Evolutionary conservation across 306 rosid species (phyloP).

Genomic region (Betula pendula): DNA sequence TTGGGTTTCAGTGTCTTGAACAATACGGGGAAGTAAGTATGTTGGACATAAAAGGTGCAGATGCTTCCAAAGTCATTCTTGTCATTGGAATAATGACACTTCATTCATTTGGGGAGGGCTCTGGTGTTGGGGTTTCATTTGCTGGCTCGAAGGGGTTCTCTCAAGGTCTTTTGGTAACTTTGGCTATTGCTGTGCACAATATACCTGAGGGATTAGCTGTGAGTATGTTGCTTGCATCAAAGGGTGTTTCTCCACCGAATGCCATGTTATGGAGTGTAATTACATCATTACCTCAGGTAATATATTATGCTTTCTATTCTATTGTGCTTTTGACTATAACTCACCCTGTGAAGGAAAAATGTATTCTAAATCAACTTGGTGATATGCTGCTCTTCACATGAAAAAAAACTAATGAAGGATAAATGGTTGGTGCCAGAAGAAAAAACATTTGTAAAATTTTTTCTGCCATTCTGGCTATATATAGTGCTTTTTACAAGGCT

Average conservation of each 20-base stretch:
- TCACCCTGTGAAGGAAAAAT: conserved; percentile 17
- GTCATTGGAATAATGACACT: conserved; percentile 98
- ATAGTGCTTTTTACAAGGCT: not conserved
- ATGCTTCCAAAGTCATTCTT: conserved; percentile 91
- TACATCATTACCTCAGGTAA: conserved; percentile 98
- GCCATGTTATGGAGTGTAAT: conserved; percentile 98
- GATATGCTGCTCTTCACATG: not conserved
- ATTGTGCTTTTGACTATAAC: conserved; percentile 17
- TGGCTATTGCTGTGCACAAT: conserved; percentile 98
- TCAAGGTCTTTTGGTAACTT: conserved; percentile 95
- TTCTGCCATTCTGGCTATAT: not conserved
- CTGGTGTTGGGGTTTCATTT: conserved; percentile 99
- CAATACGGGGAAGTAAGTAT: conserved; percentile 98
- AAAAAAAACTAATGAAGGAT: not conserved
- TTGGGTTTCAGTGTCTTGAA: conserved; percentile 84
- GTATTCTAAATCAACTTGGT: not conserved
- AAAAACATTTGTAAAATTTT: not conserved
- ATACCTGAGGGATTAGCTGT: conserved; percentile 99
- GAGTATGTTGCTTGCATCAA: conserved; percentile 95
- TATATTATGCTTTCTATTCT: not conserved
- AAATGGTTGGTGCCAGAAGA: not conserved
- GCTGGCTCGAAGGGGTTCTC: conserved; percentile 96
- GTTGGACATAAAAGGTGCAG: conserved; percentile 99
- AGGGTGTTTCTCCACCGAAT: conserved; percentile 98
- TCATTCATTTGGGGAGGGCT: conserved; percentile 99